Evolutionary conservation across 2,329 filamentous ascomycete species (phyloP), one percentile per base, ranked within the genome.

Genomic region (Cladosporium austrohemisphaericum): DNA sequence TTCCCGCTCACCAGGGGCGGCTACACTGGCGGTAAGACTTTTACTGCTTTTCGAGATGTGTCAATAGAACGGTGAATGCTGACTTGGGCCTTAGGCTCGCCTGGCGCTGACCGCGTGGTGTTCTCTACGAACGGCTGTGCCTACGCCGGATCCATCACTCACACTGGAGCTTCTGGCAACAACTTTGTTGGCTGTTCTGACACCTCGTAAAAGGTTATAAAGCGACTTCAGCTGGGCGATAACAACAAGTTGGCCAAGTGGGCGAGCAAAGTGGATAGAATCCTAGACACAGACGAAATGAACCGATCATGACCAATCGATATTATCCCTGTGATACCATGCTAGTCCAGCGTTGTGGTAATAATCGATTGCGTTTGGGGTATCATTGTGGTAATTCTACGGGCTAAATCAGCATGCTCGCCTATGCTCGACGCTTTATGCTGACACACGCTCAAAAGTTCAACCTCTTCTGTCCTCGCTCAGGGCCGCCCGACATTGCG

Each of bases 81-180:
- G 38, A 23, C 40, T 77, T 18, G 35, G 20, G 32, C 1, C 16
- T 23, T 4, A 59, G 80, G 81, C 19, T 77, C 76, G 1, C 84
- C 84, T 1, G 84, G 84, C 29, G 69, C 84, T 14, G 83, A 87
- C 62, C 80, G 84, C 41, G 79, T 86, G 46, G 67, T 85, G 25
- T 81, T 87, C 69, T n/a, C n/a, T n/a, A 83, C 80, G 61, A 71
- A 61, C 0, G 53, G 67, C 13, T 78, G 83, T 57, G 52, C 75
- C 50, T 74, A 79, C 36, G 84, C 81, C 11, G 84, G 82, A 29
- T 71, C 77, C 22, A 85, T 88, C 54, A 88, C 85, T 0, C 85
- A 88, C 61, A 85, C 81, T 18, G 84, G 84, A 22, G 84, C 84
- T 14, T 79, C 75, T 43, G 81, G 81, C 6, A 82, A 86, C 64